Evolutionary conservation across 75 land plant species (phyloP).

Genomic region (Pinus albicaulis): DNA sequence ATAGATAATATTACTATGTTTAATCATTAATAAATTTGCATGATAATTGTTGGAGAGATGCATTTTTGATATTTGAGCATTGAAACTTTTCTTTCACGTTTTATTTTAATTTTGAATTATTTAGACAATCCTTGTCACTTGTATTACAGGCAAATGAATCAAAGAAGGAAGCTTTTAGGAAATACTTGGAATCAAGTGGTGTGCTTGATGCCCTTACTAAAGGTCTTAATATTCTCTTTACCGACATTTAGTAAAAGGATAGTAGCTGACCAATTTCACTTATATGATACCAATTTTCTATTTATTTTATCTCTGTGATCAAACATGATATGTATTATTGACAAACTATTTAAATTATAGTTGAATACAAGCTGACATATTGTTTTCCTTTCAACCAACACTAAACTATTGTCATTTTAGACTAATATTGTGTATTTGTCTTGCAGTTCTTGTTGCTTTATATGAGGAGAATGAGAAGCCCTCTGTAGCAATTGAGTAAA

Average conservation of each 20-base stretch:
- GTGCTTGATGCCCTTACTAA: slow-evolving; percentile 94
- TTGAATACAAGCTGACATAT: neutral
- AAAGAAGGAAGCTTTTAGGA: slow-evolving; percentile 95
- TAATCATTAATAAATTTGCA: neutral
- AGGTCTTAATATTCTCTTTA: slow-evolving; percentile 37
- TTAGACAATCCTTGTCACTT: neutral
- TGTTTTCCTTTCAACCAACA: neutral
- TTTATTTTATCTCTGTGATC: neutral
- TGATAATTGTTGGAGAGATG: neutral
- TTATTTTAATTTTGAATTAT: neutral
- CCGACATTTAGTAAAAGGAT: neutral
- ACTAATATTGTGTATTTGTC: neutral
- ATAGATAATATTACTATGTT: neutral
- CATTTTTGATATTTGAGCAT: neutral
- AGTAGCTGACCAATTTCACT: neutral
- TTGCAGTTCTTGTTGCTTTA: slow-evolving; percentile 82
- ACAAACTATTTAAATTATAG: slow-evolving; percentile 4
- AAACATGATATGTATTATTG: neutral
- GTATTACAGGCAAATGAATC: slow-evolving; percentile 86
- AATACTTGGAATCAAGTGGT: slow-evolving; percentile 91
- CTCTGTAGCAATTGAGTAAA: slow-evolving; percentile 90
- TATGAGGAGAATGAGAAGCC: slow-evolving; percentile 98
- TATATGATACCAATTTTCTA: neutral
- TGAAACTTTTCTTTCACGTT: neutral
- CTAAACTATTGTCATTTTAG: neutral